phyloP scores from a whole-genome alignment of 768 basidiomycete species.

The Tricholoma saponaceum region DNA sequence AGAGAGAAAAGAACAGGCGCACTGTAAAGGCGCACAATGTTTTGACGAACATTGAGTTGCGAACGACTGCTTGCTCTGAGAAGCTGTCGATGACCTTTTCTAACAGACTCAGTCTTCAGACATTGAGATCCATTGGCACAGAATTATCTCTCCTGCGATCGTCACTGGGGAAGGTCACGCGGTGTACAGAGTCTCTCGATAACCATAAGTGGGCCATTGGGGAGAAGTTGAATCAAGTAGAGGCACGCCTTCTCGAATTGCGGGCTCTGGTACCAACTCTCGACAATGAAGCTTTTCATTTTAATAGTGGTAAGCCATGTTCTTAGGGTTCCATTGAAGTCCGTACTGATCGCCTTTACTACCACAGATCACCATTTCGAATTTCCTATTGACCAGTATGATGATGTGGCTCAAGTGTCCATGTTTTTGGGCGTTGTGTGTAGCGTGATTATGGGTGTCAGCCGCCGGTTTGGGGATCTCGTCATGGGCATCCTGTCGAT shows the following conservation, averaged over 20 bases:
- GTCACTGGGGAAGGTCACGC: background rate
- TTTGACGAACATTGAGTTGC: background rate
- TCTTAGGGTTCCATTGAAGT: background rate
- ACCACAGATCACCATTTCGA: background rate
- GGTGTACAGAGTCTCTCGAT: background rate
- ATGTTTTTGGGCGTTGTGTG: background rate
- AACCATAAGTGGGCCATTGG: background rate
- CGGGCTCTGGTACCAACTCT: background rate
- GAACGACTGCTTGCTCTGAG: background rate
- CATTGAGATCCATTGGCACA: background rate
- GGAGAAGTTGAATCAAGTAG: background rate
- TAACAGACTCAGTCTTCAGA: background rate
- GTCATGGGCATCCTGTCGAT: background rate
- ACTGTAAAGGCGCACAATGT: background rate
- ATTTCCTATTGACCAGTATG: background rate
- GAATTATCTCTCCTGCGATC: background rate
- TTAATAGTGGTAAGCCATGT: background rate
- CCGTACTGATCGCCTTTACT: background rate
- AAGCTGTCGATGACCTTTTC: background rate
- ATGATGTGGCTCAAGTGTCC: background rate
- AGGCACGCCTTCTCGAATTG: background rate
- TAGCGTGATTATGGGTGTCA: conserved; percentile 1
- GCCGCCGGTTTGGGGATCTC: background rate
- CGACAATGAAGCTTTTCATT: background rate
- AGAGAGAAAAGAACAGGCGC: background rate